phyloP scores from a whole-genome alignment of 2,329 filamentous ascomycete genomes.

The Arthrobotrys sinensis region DNA sequence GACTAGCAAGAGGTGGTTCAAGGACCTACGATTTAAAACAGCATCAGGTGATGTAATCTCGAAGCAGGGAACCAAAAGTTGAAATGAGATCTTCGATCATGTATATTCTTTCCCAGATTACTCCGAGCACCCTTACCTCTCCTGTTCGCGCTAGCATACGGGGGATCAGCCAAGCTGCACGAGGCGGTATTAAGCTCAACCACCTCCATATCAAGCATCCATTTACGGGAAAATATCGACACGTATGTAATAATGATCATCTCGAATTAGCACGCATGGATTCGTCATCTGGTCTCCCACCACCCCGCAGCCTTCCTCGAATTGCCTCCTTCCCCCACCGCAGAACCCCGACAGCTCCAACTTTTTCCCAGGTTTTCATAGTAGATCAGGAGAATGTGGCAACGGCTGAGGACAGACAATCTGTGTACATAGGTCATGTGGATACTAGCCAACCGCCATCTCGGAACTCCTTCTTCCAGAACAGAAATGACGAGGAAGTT shows the following conservation, averaged over 20 bases:
- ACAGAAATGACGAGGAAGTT: background rate
- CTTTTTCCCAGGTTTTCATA: background rate
- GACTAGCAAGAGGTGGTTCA: background rate
- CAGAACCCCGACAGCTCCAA: constrained; percentile 36
- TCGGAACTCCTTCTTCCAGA: background rate
- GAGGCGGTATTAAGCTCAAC: background rate
- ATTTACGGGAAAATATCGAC: constrained; percentile 11
- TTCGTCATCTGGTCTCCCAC: constrained; percentile 23
- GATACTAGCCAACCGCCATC: background rate
- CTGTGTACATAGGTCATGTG: constrained; percentile 1
- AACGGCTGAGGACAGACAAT: constrained; percentile 23
- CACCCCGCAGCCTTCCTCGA: background rate
- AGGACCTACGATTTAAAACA: background rate
- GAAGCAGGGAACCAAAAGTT: background rate
- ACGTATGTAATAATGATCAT: constrained; percentile 16
- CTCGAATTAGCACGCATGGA: background rate
- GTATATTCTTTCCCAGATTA: background rate
- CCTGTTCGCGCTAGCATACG: constrained; percentile 1
- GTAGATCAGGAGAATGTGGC: constrained; percentile 17
- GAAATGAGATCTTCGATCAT: background rate
- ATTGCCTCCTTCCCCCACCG: constrained; percentile 31
- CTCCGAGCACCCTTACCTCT: constrained; percentile 4
- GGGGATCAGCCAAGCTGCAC: constrained; percentile 3
- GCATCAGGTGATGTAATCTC: constrained; percentile 2
- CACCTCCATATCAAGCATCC: background rate